Evolutionary conservation across 1,139 yeast genomes (phyloP), one percentile per base, ranked within the genome.

Genomic region (Suhomyces coccinellae): DNA sequence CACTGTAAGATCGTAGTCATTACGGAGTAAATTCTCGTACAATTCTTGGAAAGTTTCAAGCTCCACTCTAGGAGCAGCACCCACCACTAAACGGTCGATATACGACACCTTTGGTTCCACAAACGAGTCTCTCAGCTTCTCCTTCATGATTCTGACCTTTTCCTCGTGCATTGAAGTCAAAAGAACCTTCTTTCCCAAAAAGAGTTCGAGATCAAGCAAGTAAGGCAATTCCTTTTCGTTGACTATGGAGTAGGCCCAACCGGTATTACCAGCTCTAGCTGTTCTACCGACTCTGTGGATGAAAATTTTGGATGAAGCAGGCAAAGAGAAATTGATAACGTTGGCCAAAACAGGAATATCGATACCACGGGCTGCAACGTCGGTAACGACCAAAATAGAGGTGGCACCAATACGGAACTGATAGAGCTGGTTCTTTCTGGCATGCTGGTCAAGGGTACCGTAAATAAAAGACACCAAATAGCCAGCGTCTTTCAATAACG

Each of bases 311-410:
- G 97, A 90, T 2, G 95, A 85, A 0, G 91, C 85, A 5, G 99
- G 99, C 47, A 93, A 73, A 0, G 96, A 83, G 64, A 82, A 91
- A 65, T 93, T 95, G 56, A 93, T 77, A 42, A 93, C 99, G 59
- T 93, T 91, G 12, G 98, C 97, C 61, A 93, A 78, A 49, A 93
- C 83, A 0, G 99, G 99, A 54, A 93, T 89, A 81, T 95, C 99
- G 53, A 93, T 91, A 84, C 99, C 99, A 75, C 99, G 87, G 5
- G 99, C 99, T 26, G 99, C 99, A 52, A 93, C 98, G 71, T 93
- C 99, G 1, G 99, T 93, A 45, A 95, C 99, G 8, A 93, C 97
- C 63, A 93, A 67, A 14, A 93, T 65, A 32, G 87, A 81, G 3
- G 97, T 83, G 43, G 87, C 72, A 1, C 98, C 99, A 1, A 83